Evolutionary conservation across 1,284 basidiomycete species (phyloP).

Genomic region (Ceratobasidium sp.): DNA sequence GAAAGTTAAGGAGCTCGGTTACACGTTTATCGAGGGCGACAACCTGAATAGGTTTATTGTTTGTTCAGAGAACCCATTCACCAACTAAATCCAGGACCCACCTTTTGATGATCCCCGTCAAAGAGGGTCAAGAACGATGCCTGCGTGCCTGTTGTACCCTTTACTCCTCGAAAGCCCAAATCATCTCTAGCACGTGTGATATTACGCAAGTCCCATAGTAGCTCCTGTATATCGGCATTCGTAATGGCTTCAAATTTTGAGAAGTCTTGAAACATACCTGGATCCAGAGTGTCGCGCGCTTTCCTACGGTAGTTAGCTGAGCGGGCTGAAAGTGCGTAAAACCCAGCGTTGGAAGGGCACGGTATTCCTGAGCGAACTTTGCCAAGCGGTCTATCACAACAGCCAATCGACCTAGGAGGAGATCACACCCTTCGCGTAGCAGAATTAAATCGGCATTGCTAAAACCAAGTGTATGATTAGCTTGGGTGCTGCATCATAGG

Average conservation of each 20-base stretch:
- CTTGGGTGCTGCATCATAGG: background rate
- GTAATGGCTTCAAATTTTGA: constrained; percentile 10
- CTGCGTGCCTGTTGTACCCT: constrained; percentile 98
- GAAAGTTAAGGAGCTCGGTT: constrained; percentile 90
- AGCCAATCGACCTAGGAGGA: constrained; percentile 87
- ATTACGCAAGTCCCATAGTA: constrained; percentile 97
- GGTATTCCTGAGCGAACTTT: constrained; percentile 75
- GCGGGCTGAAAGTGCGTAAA: constrained; percentile 99
- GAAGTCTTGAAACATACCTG: constrained; percentile 60
- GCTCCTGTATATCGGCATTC: constrained; percentile 63
- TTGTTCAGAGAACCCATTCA: background rate
- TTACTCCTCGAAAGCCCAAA: constrained; percentile 97
- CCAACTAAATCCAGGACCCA: constrained; percentile 45
- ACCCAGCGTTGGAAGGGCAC: constrained; percentile 86
- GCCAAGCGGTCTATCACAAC: constrained; percentile 90
- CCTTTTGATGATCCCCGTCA: constrained; percentile 94
- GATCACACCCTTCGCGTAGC: constrained; percentile 84
- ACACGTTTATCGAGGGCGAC: constrained; percentile 89
- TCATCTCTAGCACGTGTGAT: constrained; percentile 91
- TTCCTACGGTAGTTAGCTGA: constrained; percentile 98
- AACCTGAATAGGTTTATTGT: constrained; percentile 61
- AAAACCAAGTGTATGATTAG: constrained; percentile 16
- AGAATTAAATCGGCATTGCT: constrained; percentile 99
- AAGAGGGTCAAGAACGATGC: constrained; percentile 95
- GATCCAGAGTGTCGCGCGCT: constrained; percentile 97